phyloP scores from a whole-genome alignment of 306 rosid species.

The Erythrophleum fordii region DNA sequence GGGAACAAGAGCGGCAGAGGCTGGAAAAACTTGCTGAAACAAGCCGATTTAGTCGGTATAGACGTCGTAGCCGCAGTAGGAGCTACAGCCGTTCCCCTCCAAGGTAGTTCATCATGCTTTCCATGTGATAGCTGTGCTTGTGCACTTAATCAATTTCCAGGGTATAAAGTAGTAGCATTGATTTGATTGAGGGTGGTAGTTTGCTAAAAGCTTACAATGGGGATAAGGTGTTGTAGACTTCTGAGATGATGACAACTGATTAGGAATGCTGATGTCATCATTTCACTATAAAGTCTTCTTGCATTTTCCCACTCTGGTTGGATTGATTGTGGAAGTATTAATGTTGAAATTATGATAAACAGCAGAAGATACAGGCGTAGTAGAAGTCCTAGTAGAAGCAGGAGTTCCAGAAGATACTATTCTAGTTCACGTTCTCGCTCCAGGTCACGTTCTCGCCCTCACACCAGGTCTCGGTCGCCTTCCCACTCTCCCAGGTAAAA shows the following conservation, averaged over 20 bases:
- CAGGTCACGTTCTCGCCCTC: conserved; percentile 47
- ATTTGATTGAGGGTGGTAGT: conserved; percentile 21
- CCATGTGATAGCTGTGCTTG: background rate
- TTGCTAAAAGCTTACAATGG: conserved; percentile 4
- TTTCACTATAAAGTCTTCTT: background rate
- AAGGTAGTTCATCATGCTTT: conserved; percentile 48
- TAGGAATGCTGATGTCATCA: background rate
- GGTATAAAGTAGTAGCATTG: conserved; percentile 4
- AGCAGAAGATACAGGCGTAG: conserved; percentile 76
- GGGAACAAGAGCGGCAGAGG: conserved; percentile 92
- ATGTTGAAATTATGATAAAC: conserved; percentile 14
- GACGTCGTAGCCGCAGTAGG: conserved; percentile 75
- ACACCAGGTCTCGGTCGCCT: conserved; percentile 49
- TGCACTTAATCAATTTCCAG: background rate
- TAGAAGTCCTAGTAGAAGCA: conserved; percentile 87
- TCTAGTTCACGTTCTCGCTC: conserved; percentile 67
- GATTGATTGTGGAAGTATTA: conserved; percentile 9
- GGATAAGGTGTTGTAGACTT: background rate
- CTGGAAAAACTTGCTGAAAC: conserved; percentile 96
- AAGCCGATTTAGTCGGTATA: conserved; percentile 74
- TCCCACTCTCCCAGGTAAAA: conserved; percentile 81
- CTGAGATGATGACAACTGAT: background rate
- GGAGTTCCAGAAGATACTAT: conserved; percentile 66
- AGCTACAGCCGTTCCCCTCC: conserved; percentile 90
- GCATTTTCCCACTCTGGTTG: background rate